These are phyloP conservation scores for Diaporthe australafricana DNA, from an alignment of 2,329 filamentous ascomycete species.

Conservation along the genomic window DNA sequence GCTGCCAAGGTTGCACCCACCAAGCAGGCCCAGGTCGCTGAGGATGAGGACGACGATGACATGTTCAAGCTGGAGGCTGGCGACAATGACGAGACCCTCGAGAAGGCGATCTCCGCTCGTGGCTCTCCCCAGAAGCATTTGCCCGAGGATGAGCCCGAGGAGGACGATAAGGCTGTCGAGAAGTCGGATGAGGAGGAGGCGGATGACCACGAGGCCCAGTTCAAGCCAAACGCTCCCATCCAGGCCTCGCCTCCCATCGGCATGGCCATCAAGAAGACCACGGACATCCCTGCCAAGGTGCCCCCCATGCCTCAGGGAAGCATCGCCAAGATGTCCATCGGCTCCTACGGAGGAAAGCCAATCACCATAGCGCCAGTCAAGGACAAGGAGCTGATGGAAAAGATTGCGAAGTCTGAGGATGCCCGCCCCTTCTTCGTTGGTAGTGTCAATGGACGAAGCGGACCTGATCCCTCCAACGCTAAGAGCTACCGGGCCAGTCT, in stretches of 20 bases:
- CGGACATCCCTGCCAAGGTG: conserved; percentile 30
- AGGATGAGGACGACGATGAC: background rate
- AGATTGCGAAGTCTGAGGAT: conserved; percentile 51
- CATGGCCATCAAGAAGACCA: conserved; percentile 3
- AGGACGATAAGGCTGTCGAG: background rate
- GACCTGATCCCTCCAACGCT: conserved; percentile 43
- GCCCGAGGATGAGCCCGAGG: conserved; percentile 18
- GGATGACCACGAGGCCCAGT: background rate
- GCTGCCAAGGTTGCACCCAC: background rate
- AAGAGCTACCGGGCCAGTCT: conserved; percentile 46
- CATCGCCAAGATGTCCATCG: conserved; percentile 43
- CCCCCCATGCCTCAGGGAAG: conserved; percentile 31
- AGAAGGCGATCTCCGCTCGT: conserved; percentile 24
- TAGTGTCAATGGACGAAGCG: conserved; percentile 50
- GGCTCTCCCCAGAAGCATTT: conserved; percentile 29
- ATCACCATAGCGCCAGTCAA: conserved; percentile 43
- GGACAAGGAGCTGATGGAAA: conserved; percentile 39
- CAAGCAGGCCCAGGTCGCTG: background rate
- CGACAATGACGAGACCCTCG: conserved; percentile 22
- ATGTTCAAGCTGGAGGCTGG: conserved; percentile 22
- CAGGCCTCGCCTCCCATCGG: conserved; percentile 26
- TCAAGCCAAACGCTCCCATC: conserved; percentile 19
- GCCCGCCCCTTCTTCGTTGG: conserved; percentile 54
- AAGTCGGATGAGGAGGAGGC: conserved; percentile 10
- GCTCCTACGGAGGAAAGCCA: conserved; percentile 54